Evolutionary conservation across 345 rosid genomes (phyloP).

Genomic region (Syzygium grande): DNA sequence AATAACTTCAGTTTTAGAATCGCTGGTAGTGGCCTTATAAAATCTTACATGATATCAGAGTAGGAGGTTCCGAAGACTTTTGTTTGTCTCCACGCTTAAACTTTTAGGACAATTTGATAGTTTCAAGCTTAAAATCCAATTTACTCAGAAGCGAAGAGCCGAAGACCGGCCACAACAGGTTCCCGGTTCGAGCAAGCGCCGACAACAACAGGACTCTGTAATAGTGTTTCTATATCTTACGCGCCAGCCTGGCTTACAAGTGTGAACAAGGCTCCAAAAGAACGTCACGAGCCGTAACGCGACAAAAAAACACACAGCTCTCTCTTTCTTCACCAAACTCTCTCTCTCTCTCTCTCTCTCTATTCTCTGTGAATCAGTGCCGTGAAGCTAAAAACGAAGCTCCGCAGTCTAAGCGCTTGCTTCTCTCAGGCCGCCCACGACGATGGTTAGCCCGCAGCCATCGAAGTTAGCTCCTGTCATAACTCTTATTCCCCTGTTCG

Average conservation of each 20-base stretch:
- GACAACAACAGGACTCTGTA: neutral
- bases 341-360: neutral
- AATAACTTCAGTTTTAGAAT: too few species aligned
- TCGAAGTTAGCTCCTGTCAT: conserved; percentile 7
- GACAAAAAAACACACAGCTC: conserved; percentile 15
- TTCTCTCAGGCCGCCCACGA: neutral
- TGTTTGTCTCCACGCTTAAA: too few species aligned
- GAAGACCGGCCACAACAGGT: neutral
- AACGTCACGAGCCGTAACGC: conserved; percentile 31
- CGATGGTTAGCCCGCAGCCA: conserved; percentile 13
- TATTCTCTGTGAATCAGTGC: conserved; percentile 5
- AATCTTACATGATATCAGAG: too few species aligned
- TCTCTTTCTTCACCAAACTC: neutral
- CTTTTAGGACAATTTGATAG: neutral
- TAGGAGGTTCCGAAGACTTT: too few species aligned
- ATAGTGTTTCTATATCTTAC: neutral
- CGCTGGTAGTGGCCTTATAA: too few species aligned
- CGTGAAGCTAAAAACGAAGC: conserved; percentile 20
- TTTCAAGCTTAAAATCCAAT: neutral
- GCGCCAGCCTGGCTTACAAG: neutral
- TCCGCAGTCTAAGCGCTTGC: conserved; percentile 9
- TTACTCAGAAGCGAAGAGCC: neutral
- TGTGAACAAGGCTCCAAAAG: conserved; percentile 17
- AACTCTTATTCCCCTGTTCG: neutral
- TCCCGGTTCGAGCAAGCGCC: neutral